These are phyloP conservation scores for Flueggea neowawraea DNA, from an alignment of 441 rosid species.

Conservation along the genomic window DNA sequence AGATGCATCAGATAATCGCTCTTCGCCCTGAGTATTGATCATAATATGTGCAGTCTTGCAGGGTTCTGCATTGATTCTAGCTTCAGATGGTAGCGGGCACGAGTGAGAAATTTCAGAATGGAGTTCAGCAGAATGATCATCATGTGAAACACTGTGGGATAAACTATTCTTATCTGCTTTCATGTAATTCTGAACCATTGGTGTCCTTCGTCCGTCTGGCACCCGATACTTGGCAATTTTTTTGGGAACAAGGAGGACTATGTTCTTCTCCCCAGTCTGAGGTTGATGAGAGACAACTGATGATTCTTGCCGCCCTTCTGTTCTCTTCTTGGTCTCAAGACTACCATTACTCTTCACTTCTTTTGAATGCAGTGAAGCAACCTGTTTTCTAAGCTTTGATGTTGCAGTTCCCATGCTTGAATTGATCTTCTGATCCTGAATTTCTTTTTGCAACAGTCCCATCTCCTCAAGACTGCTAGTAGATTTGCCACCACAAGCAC, in stretches of 20 bases:
- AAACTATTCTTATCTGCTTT: constrained; percentile 21
- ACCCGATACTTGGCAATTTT: constrained; percentile 15
- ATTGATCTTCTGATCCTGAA: constrained; percentile 12
- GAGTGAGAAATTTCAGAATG: constrained; percentile 38
- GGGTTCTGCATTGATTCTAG: constrained; percentile 28
- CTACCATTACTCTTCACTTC: constrained; percentile 16
- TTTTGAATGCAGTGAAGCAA: constrained; percentile 18
- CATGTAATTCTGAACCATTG: constrained; percentile 18
- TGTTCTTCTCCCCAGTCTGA: constrained; percentile 28
- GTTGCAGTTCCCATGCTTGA: constrained; percentile 22
- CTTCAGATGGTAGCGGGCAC: constrained; percentile 40
- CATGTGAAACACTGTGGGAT: constrained; percentile 21
- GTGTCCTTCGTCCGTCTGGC: constrained; percentile 14
- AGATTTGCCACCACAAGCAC: constrained; percentile 18
- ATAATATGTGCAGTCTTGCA: constrained; percentile 14
- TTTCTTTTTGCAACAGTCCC: constrained; percentile 20
- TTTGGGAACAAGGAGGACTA: constrained; percentile 38
- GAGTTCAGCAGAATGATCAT: constrained; percentile 18
- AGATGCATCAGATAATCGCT: constrained; percentile 24
- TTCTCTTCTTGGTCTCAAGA: constrained; percentile 19
- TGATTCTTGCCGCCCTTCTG: constrained; percentile 20
- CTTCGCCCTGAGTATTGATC: constrained; percentile 7
- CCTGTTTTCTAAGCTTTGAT: constrained; percentile 18
- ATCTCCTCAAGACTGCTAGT: constrained; percentile 16
- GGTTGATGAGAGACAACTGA: constrained; percentile 21